phyloP scores from a whole-genome alignment of 768 basidiomycete species.

The Peribolospora kevripleyi region DNA sequence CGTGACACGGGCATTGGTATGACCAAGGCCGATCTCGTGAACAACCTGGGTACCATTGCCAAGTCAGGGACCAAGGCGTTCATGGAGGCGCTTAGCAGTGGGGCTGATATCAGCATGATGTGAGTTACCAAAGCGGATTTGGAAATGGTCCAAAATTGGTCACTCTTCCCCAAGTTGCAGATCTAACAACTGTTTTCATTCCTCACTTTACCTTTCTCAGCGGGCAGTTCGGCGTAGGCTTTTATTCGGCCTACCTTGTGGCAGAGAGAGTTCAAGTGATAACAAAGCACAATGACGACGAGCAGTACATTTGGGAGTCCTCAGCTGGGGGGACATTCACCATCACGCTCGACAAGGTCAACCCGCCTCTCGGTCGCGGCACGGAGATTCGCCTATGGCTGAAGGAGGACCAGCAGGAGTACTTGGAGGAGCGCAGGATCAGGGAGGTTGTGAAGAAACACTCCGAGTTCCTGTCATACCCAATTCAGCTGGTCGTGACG shows the following conservation, averaged over 20 bases:
- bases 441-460: constrained; percentile 99
- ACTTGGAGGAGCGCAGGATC: constrained; percentile 97
- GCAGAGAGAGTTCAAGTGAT: constrained; percentile 96
- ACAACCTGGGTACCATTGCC: constrained; percentile 42
- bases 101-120: constrained; percentile 44
- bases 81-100: constrained; percentile 75
- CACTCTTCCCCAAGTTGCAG: too few species aligned
- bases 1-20: constrained; percentile 95
- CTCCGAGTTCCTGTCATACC: constrained; percentile 99
- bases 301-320: constrained; percentile 99
- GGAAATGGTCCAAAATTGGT: too few species aligned
- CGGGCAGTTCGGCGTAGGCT: constrained; percentile 49
- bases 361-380: constrained; percentile 78
- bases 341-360: constrained; percentile 76
- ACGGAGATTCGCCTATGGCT: constrained; percentile 73
- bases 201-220: too few species aligned
- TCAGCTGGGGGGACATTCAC: constrained; percentile 98
- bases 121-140: constrained; percentile 26
- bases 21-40: constrained; percentile 99
- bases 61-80: constrained; percentile 52
- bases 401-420: constrained; percentile 97
- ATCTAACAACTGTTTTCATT: too few species aligned
- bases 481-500: constrained; percentile 90
- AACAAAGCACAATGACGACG: constrained; percentile 98
- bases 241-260: constrained; percentile 98